phyloP scores from a whole-genome alignment of 2,329 filamentous ascomycete species.

The Sporothrix humicola region DNA sequence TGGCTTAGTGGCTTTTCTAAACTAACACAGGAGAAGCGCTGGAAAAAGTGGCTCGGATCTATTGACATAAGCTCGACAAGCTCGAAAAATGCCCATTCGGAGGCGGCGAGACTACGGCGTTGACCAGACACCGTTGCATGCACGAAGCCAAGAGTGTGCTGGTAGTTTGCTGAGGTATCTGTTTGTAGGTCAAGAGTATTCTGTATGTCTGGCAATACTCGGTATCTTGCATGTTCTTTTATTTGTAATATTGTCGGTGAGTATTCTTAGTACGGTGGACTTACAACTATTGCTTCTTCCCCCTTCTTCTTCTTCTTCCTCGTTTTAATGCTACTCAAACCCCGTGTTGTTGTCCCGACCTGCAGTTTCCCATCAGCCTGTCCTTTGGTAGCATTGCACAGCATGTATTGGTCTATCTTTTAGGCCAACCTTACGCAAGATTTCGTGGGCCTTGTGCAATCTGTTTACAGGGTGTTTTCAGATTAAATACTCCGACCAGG shows the following conservation, averaged over 20 bases:
- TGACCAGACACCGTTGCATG: neutral
- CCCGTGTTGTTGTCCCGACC: neutral
- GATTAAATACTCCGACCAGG: neutral
- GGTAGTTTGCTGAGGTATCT: too few species aligned
- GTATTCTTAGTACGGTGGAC: neutral
- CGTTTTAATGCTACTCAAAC: neutral
- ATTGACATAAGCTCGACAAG: neutral
- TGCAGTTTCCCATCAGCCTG: constrained; percentile 10
- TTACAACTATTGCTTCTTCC: neutral
- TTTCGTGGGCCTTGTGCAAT: neutral
- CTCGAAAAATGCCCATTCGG: neutral
- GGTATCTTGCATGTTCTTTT: too few species aligned
- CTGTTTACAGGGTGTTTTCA: neutral
- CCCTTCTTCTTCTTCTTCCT: too few species aligned
- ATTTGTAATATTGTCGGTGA: neutral
- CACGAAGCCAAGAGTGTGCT: neutral
- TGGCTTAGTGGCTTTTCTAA: too few species aligned
- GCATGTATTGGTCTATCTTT: neutral
- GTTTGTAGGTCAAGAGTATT: too few species aligned
- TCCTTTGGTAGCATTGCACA: neutral
- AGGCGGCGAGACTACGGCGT: neutral
- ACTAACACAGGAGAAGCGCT: too few species aligned
- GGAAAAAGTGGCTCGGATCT: constrained; percentile 5
- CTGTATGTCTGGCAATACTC: too few species aligned
- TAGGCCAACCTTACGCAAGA: neutral